Percentiles rank a stretch among this genome's conserved stretches.
Conservation (phyloP, 2,329 filamentous ascomycete genomes). For the Thielaviopsis musarum region DNA sequence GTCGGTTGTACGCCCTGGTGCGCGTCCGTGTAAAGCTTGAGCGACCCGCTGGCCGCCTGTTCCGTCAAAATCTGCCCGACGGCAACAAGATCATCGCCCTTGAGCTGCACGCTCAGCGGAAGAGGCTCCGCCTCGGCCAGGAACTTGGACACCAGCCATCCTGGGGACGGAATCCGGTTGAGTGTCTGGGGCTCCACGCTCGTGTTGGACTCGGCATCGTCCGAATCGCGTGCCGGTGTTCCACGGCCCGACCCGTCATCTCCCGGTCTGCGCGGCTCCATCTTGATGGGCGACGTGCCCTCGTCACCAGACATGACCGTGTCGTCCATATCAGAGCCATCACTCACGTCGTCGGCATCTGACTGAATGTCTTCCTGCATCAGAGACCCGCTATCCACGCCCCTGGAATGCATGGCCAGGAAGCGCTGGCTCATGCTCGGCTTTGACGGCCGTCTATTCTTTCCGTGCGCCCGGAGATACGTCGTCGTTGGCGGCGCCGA, state of each 20-base stretch:
- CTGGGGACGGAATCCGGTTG: constrained; percentile 29
- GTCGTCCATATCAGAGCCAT: constrained; percentile 39
- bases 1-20: background rate
- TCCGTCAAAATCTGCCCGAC: constrained; percentile 57
- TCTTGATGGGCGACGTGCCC: constrained; percentile 32
- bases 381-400: constrained; percentile 20
- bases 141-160: constrained; percentile 35
- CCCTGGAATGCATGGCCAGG: constrained; percentile 22
- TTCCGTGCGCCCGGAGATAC: constrained; percentile 31
- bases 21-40: constrained; percentile 20
- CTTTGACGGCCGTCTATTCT: constrained; percentile 17
- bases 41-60: constrained; percentile 41
- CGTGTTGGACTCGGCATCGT: constrained; percentile 30
- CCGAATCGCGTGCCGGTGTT: constrained; percentile 32
- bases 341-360: constrained; percentile 32
- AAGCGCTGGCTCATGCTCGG: constrained; percentile 11
- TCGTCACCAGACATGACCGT: constrained; percentile 33
- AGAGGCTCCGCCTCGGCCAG: constrained; percentile 43
- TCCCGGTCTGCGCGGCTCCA: constrained; percentile 20
- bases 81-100: constrained; percentile 45
- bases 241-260: constrained; percentile 37
- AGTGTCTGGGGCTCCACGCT: constrained; percentile 33
- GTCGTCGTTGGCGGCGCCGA: constrained; percentile 28
- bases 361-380: constrained; percentile 18
- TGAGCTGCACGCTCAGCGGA: constrained; percentile 26